Conservation (phyloP, 257 asterid species). For the Leonotis leonurus region DNA sequence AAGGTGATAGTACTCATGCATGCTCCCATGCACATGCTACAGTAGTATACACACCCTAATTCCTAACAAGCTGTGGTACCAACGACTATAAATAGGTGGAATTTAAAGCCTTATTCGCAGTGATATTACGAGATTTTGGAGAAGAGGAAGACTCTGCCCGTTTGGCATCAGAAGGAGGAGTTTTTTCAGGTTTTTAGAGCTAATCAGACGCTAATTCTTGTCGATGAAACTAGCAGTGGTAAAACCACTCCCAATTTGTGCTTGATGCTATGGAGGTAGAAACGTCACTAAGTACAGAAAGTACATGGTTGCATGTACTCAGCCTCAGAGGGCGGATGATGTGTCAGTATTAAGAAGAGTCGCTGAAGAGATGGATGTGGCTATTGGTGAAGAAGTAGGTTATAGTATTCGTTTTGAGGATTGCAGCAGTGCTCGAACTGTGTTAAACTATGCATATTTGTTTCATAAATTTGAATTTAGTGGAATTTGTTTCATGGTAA, state of each 20-base stretch:
- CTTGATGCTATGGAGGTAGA: slow-evolving; percentile 66
- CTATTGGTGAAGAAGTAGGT: slow-evolving; percentile 96
- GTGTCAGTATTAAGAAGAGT: slow-evolving; percentile 96
- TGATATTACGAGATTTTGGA: slow-evolving; percentile 73
- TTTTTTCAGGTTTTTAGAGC: slow-evolving; percentile 56
- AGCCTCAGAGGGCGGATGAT: slow-evolving; percentile 95
- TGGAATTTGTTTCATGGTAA: not conserved
- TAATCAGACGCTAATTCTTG: slow-evolving; percentile 71
- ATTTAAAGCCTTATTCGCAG: slow-evolving; percentile 57
- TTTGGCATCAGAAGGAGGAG: slow-evolving; percentile 95
- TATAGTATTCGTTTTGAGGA: slow-evolving; percentile 93
- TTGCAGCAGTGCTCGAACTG: slow-evolving; percentile 80
- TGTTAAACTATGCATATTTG: slow-evolving; percentile 35
- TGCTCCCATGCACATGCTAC: too few species aligned
- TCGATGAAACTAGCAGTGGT: slow-evolving; percentile 97
- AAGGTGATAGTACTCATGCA: too few species aligned
- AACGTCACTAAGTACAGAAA: slow-evolving; percentile 58
- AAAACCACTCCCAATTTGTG: slow-evolving; percentile 94
- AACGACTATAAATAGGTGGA: slow-evolving; percentile 56
- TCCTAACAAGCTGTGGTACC: too few species aligned
- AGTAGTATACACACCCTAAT: too few species aligned
- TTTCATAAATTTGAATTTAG: not conserved
- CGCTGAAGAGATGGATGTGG: slow-evolving; percentile 97
- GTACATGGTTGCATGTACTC: slow-evolving; percentile 90
- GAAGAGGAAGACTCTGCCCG: slow-evolving; percentile 82